Evolutionary conservation across 495 filamentous ascomycete genomes (phyloP).

Genomic region (Sordaria brevicollis): DNA sequence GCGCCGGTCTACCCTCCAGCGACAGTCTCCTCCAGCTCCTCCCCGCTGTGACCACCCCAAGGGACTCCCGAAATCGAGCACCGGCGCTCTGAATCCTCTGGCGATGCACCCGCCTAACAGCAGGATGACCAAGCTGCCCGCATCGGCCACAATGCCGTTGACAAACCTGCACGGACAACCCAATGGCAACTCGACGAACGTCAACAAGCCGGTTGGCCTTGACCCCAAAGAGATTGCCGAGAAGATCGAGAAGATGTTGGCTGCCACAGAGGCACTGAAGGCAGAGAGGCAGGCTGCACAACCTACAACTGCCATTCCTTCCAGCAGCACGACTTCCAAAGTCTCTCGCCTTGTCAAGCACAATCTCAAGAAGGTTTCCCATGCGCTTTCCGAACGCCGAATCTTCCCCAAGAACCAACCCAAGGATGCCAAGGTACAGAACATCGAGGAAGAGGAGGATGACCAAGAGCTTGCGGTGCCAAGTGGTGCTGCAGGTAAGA

Average conservation of each 20-base stretch:
- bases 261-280: slow-evolving; percentile 7
- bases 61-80: slow-evolving; percentile 1
- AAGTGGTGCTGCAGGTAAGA: not conserved
- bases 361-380: not conserved
- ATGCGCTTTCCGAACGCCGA: not conserved
- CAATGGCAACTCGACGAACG: not conserved
- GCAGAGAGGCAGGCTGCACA: not conserved
- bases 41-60: not conserved
- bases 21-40: not conserved
- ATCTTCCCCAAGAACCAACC: not conserved
- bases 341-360: not conserved
- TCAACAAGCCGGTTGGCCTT: not conserved
- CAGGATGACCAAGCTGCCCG: not conserved
- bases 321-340: slow-evolving; percentile 1
- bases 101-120: slow-evolving; percentile 4
- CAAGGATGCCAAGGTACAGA: not conserved
- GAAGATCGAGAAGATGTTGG: slow-evolving; percentile 22
- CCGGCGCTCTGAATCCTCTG: slow-evolving; percentile 6
- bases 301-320: not conserved
- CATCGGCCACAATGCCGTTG: slow-evolving; percentile 7
- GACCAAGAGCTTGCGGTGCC: not conserved
- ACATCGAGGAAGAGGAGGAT: not conserved
- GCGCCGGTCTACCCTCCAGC: not conserved
- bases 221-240: slow-evolving; percentile 7
- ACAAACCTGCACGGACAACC: not conserved